Evolutionary conservation across 352 stramenopile genomes (phyloP).

Genomic region (Pythium catenulatum): DNA sequence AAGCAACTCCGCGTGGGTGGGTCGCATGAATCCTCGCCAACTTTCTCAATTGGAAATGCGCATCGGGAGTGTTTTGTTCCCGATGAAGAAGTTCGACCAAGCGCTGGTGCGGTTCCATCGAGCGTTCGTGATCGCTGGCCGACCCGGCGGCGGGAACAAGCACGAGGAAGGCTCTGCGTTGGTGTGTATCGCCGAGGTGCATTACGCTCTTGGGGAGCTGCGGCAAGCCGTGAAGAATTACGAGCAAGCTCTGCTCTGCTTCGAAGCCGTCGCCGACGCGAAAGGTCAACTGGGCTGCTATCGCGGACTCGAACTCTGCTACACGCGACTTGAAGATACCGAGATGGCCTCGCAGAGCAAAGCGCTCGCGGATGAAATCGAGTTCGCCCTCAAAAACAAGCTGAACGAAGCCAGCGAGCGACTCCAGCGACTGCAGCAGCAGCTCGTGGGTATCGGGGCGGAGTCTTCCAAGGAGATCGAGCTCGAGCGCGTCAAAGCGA

Average conservation of each 20-base stretch:
- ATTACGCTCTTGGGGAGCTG: constrained; percentile 71
- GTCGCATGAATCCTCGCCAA: constrained; percentile 64
- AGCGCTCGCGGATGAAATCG: constrained; percentile 80
- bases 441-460: constrained; percentile 79
- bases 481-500: constrained; percentile 81
- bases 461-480: constrained; percentile 80
- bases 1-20: constrained; percentile 66
- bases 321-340: constrained; percentile 72
- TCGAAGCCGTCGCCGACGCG: constrained; percentile 71
- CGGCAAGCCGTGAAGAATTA: constrained; percentile 76
- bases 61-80: constrained; percentile 65
- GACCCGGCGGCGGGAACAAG: constrained; percentile 48
- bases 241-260: constrained; percentile 73
- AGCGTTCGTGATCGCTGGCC: constrained; percentile 66
- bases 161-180: constrained; percentile 65
- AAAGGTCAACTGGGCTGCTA: constrained; percentile 77
- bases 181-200: constrained; percentile 62
- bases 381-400: constrained; percentile 80
- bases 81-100: constrained; percentile 74
- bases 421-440: constrained; percentile 73
- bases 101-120: constrained; percentile 73
- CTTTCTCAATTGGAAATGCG: constrained; percentile 65
- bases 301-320: constrained; percentile 73
- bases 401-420: constrained; percentile 62
- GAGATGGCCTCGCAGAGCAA: constrained; percentile 73